Evolutionary conservation across 1,284 basidiomycete genomes (phyloP).

Genomic region (Leccinum glutinopallens): DNA sequence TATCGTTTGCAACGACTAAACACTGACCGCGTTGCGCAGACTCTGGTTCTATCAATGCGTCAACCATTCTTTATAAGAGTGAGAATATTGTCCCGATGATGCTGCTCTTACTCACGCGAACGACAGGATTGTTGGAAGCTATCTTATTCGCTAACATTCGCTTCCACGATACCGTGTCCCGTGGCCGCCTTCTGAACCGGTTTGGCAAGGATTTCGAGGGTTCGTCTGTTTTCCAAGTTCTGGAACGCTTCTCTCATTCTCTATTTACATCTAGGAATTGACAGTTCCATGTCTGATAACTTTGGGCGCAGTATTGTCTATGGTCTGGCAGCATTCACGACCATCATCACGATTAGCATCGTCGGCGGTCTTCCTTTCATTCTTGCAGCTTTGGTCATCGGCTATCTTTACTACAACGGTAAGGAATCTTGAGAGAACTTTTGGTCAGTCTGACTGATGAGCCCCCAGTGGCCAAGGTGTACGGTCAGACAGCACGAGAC

Average conservation of each 20-base stretch:
- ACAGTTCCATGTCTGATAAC: slow-evolving; percentile 85
- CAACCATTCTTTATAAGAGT: slow-evolving; percentile 71
- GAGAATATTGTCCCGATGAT: slow-evolving; percentile 26
- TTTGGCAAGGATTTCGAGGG: slow-evolving; percentile 96
- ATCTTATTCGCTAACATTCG: slow-evolving; percentile 90
- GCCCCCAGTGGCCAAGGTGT: slow-evolving; percentile 55
- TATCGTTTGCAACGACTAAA: slow-evolving; percentile 3
- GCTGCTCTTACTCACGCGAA: slow-evolving; percentile 18
- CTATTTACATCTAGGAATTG: slow-evolving; percentile 59
- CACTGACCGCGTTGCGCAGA: slow-evolving; percentile 41
- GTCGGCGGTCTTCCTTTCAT: slow-evolving; percentile 83
- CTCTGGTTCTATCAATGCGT: slow-evolving; percentile 70
- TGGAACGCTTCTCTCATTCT: neutral
- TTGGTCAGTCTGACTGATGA: slow-evolving; percentile 3
- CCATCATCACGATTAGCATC: slow-evolving; percentile 74
- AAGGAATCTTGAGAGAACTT: slow-evolving; percentile 25
- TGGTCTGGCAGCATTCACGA: slow-evolving; percentile 58
- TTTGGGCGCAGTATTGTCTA: slow-evolving; percentile 78
- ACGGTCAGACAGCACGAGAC: slow-evolving; percentile 85
- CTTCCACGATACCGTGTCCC: slow-evolving; percentile 92
- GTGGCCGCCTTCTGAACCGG: slow-evolving; percentile 84
- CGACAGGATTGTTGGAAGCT: slow-evolving; percentile 70
- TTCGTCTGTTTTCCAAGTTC: slow-evolving; percentile 27
- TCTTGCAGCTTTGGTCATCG: slow-evolving; percentile 59
- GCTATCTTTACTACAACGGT: slow-evolving; percentile 72